phyloP scores from a whole-genome alignment of 768 basidiomycete species.

The Macrolepiota fuliginosa region DNA sequence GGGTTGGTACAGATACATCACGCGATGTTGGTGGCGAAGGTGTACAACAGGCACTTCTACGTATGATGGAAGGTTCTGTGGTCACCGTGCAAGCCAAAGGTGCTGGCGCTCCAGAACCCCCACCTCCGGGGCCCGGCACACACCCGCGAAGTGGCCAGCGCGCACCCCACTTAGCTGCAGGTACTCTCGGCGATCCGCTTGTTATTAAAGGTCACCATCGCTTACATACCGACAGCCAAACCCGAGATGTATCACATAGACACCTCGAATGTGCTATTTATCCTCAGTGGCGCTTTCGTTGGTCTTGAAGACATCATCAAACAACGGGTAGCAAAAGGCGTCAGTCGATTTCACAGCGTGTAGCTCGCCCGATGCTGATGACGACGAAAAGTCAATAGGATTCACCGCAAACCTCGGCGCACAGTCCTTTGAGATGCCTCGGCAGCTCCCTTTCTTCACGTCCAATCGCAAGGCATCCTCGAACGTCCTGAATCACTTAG shows the following conservation, averaged over 20 bases:
- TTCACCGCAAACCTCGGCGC: constrained; percentile 45
- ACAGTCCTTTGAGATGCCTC: constrained; percentile 34
- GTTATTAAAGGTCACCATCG: neutral
- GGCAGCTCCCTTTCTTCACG: constrained; percentile 70
- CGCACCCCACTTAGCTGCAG: constrained; percentile 35
- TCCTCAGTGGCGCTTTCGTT: constrained; percentile 93
- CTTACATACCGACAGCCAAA: constrained; percentile 34
- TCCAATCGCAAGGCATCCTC: constrained; percentile 57
- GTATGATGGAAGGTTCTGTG: constrained; percentile 92
- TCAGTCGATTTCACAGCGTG: constrained; percentile 35
- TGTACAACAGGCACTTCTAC: constrained; percentile 88
- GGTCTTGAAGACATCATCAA: constrained; percentile 84
- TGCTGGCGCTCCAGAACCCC: constrained; percentile 42
- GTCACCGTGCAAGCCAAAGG: constrained; percentile 81
- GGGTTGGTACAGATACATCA: constrained; percentile 59
- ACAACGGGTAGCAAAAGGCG: constrained; percentile 79
- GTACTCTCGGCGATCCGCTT: constrained; percentile 19
- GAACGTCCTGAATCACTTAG: constrained; percentile 64
- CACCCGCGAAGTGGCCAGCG: constrained; percentile 51
- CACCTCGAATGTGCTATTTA: constrained; percentile 92
- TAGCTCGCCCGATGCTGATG: constrained; percentile 6
- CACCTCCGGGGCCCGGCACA: constrained; percentile 41
- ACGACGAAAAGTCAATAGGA: constrained; percentile 74
- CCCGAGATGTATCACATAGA: constrained; percentile 76
- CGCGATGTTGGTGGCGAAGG: constrained; percentile 95